These are phyloP conservation scores for Paramecium primaurelia DNA, from an alignment of 73 alveolate species.

Conservation along the genomic window DNA sequence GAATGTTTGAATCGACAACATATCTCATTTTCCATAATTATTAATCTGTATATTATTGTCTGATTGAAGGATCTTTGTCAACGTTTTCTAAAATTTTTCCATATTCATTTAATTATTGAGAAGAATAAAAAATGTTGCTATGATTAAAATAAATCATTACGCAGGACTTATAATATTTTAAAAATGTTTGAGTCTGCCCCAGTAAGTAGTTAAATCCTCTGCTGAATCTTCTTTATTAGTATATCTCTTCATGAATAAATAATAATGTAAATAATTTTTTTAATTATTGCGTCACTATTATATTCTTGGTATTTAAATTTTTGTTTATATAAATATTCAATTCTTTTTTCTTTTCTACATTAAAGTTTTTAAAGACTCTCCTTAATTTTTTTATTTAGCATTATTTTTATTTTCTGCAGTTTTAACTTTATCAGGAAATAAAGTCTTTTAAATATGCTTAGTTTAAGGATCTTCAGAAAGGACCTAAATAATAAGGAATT, in stretches of 20 bases:
- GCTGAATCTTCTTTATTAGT: slow-evolving; percentile 3
- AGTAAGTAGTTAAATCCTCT: slow-evolving; percentile 36
- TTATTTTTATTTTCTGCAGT: background rate
- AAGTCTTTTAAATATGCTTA: background rate
- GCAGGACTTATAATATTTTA: background rate
- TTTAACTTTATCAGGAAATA: slow-evolving; percentile 14
- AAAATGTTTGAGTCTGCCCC: slow-evolving; percentile 48
- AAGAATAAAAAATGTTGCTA: slow-evolving; percentile 7
- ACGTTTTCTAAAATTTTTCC: background rate
- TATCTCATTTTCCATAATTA: slow-evolving; percentile 41
- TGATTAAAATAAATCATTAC: background rate
- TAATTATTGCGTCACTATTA: background rate
- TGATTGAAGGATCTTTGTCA: background rate
- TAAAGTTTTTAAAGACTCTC: background rate
- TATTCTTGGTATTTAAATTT: background rate
- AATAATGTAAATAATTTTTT: background rate
- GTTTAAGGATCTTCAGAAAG: background rate
- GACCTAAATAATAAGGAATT: background rate
- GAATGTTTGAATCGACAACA: slow-evolving; percentile 25
- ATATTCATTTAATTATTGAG: background rate
- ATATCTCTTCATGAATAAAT: slow-evolving; percentile 27
- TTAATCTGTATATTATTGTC: background rate
- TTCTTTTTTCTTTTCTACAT: background rate
- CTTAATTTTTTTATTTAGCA: background rate
- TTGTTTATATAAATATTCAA: background rate